Evolutionary conservation across 352 stramenopile genomes (phyloP), one percentile per base, ranked within the genome.

Genomic region (Phytophthora europaea): DNA sequence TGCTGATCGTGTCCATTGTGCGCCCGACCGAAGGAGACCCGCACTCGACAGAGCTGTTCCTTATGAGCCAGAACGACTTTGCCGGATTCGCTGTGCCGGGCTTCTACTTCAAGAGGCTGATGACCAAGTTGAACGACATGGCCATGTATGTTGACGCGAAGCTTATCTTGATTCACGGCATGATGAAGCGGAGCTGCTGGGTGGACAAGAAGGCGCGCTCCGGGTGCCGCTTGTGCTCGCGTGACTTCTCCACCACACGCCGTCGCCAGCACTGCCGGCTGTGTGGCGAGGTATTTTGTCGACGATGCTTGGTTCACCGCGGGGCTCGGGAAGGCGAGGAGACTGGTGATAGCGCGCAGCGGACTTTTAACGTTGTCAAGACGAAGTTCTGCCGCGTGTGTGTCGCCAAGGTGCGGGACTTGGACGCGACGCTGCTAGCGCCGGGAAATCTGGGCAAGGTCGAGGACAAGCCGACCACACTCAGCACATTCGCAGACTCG

Each of bases 251-350:
- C 6, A 61, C 82, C 6, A 88, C 80, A 40, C 83, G 85, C n/a
- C 75, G 80, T 6, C 83, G 88, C 28, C 86, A 91, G 54, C 85
- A 93, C 70, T 94, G 87, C 67, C 85, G 87, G 2, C 61, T 94
- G n/a, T 94, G 87, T 54, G 87, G 87, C 8, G 87, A 94, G 31
- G 81, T 94, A 2, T 87, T 92, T 33, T 94, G 87, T 61, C 62
- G 79, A 43, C 88, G 85, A 54, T 94, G 87, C 58, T 64, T 85
- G 38, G 52, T 93, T 31, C 77, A 81, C 55, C 82, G 84, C 16
- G 79, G 74, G 16, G 69, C 82, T 6, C 70, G 65, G 23, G 48
- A 70, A 16, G 51, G 63, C 15, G 65, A 53, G 12, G 59, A 56
- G 45, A 59, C 60, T 33, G 54, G 26, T 40, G 59, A 78, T 33